Percentiles rank a stretch among this genome's conserved stretches.
Evolutionary conservation across 164 flowering plant species (phyloP).

Genomic region (Annona squamosa): DNA sequence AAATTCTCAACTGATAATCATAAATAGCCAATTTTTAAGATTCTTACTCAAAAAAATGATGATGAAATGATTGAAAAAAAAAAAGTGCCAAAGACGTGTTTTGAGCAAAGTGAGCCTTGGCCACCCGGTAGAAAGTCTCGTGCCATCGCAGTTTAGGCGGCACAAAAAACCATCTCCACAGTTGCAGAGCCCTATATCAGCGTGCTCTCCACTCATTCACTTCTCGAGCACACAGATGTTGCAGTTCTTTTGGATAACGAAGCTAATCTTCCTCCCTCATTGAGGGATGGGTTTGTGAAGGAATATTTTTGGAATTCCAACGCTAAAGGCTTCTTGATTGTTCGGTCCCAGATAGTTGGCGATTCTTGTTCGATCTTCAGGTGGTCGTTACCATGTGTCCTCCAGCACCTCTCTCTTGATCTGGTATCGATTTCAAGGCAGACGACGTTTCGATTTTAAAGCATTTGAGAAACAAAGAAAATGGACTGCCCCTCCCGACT

Average conservation of each 20-base stretch:
- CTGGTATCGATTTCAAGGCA: constrained; percentile 19
- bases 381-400: constrained; percentile 25
- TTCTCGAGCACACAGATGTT: constrained; percentile 88
- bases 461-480: constrained; percentile 11
- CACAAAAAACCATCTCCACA: too few species aligned
- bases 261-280: constrained; percentile 27
- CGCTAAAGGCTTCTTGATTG: too few species aligned
- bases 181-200: constrained; percentile 97
- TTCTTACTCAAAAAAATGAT: too few species aligned
- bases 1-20: too few species aligned
- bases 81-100: too few species aligned
- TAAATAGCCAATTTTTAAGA: too few species aligned
- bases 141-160: too few species aligned
- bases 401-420: constrained; percentile 13
- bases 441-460: constrained; percentile 23
- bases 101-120: too few species aligned
- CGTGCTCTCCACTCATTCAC: constrained; percentile 53
- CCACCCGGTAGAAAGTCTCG: too few species aligned
- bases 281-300: too few species aligned
- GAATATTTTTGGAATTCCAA: too few species aligned
- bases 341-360: constrained; percentile 1
- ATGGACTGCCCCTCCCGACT: constrained; percentile 29
- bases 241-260: constrained; percentile 84
- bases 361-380: neutral
- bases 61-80: too few species aligned